Conservation (phyloP, 306 rosid genomes). For the Vigna unguiculata region DNA sequence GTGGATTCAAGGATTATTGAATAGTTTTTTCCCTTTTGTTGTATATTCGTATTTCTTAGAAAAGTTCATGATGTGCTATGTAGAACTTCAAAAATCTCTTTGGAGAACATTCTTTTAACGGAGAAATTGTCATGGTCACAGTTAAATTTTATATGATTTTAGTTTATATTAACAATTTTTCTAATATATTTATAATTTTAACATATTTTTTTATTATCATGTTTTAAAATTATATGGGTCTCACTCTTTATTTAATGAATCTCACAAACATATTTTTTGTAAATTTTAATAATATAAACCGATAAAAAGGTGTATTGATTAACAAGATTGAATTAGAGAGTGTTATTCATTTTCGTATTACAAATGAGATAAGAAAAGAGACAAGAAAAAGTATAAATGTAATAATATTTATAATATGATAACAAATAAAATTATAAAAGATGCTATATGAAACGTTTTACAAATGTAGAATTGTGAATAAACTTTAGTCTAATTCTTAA, state of each 20-base stretch:
- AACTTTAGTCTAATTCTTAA: not conserved
- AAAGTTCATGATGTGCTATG: no score
- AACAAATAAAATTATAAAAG: not conserved
- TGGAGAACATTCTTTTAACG: no score
- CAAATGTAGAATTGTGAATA: not conserved
- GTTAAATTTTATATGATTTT: no score
- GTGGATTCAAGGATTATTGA: slow-evolving; percentile 47
- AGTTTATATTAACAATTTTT: no score
- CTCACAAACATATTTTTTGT: not conserved
- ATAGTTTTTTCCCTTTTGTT: no score
- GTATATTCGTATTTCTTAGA: no score
- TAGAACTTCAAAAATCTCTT: no score
- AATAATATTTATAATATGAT: not conserved
- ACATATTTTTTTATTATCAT: no score
- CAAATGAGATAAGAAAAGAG: not conserved
- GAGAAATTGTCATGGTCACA: no score
- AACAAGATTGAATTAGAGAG: not conserved
- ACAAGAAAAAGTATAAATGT: not conserved
- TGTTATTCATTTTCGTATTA: not conserved
- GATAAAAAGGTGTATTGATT: not conserved
- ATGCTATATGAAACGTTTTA: not conserved
- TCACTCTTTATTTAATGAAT: no score
- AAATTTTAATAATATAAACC: not conserved
- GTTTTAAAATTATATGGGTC: no score
- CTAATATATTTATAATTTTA: no score